phyloP scores from a whole-genome alignment of 805 yeast genomes.

The Metschnikowia reukaufii region DNA sequence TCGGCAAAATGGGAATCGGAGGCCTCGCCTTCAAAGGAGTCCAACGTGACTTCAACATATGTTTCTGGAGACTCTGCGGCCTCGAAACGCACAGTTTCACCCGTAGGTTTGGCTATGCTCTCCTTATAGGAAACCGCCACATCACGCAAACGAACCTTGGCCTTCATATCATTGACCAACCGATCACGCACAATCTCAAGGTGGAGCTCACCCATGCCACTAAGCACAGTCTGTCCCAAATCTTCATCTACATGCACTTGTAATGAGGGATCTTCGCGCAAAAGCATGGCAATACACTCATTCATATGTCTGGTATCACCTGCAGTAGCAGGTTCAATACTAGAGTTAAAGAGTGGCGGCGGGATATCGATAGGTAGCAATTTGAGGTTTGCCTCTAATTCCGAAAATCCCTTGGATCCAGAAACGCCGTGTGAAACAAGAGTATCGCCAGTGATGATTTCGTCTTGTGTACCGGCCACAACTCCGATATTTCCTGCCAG shows the following conservation, averaged over 20 bases:
- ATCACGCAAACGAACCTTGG: conserved; percentile 74
- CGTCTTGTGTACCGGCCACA: conserved; percentile 65
- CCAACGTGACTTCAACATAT: conserved; percentile 30
- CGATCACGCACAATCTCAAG: conserved; percentile 84
- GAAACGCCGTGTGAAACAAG: conserved; percentile 61
- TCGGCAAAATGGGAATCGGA: conserved; percentile 33
- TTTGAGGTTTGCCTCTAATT: conserved; percentile 42
- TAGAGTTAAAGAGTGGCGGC: conserved; percentile 87
- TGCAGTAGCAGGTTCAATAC: conserved; percentile 77
- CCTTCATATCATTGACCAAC: conserved; percentile 76
- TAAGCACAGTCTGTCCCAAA: conserved; percentile 79
- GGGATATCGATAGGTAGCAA: conserved; percentile 82
- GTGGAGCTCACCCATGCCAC: conserved; percentile 98
- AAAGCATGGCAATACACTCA: conserved; percentile 58
- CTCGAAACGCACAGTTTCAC: conserved; percentile 19
- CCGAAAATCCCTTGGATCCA: conserved; percentile 37
- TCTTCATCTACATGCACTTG: conserved; percentile 74
- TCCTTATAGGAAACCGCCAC: conserved; percentile 92
- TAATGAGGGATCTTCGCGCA: conserved; percentile 91
- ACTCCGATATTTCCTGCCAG: conserved; percentile 89
- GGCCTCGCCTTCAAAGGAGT: conserved; percentile 39
- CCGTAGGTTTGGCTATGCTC: conserved; percentile 36
- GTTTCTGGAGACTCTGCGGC: conserved; percentile 22
- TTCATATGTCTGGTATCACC: conserved; percentile 79
- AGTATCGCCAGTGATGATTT: conserved; percentile 88